Evolutionary conservation across 1,284 basidiomycete genomes (phyloP).

Genomic region (Cryptococcus depauperatus): DNA sequence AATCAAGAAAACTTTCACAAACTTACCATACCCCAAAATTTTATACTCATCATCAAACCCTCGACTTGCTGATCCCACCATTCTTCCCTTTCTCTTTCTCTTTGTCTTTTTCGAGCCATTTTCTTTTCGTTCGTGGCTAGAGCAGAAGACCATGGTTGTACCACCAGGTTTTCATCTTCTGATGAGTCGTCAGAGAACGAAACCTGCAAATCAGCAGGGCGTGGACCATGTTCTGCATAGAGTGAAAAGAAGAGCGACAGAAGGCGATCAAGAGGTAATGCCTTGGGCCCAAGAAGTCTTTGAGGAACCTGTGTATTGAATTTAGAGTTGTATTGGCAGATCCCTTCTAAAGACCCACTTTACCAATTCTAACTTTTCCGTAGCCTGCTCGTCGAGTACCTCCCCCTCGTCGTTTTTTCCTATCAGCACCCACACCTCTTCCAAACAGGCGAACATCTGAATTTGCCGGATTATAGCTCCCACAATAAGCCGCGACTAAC

Average conservation of each 20-base stretch:
- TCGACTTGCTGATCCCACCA: constrained; percentile 41
- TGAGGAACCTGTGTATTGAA: constrained; percentile 65
- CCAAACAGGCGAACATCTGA: constrained; percentile 76
- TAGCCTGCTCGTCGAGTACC: constrained; percentile 44
- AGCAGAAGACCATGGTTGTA: constrained; percentile 9
- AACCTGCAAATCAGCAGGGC: constrained; percentile 38
- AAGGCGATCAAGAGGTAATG: constrained; percentile 74
- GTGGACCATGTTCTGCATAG: constrained; percentile 64
- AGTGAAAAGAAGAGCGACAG: constrained; percentile 74
- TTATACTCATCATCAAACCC: constrained; percentile 30
- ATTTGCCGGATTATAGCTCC: constrained; percentile 75
- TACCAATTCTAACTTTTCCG: constrained; percentile 35
- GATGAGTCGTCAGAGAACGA: constrained; percentile 6
- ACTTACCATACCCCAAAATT: constrained; percentile 38
- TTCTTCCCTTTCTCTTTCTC: constrained; percentile 54
- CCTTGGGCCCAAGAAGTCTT: constrained; percentile 65
- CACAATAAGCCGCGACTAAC: constrained; percentile 71
- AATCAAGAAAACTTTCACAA: background rate
- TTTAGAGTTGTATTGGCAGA: constrained; percentile 1
- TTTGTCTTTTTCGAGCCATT: constrained; percentile 57
- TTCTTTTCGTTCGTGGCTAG: constrained; percentile 12
- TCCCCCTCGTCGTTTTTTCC: constrained; percentile 53
- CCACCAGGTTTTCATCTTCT: constrained; percentile 27
- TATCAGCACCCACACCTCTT: constrained; percentile 55
- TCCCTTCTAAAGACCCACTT: constrained; percentile 30